phyloP scores from a whole-genome alignment of 441 rosid genomes.

The Populus hybrid region DNA sequence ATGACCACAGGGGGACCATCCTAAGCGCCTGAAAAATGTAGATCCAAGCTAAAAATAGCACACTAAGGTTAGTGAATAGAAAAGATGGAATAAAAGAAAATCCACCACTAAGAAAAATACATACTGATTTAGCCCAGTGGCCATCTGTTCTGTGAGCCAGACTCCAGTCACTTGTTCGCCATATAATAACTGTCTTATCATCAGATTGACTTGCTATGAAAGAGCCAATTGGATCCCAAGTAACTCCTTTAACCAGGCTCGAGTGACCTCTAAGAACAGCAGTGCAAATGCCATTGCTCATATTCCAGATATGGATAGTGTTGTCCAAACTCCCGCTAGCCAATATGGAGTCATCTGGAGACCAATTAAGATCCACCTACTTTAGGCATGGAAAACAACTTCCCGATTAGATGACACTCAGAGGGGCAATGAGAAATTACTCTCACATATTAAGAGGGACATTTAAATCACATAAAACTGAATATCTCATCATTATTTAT shows the following conservation, averaged over 20 bases:
- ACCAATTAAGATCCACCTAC: constrained; percentile 99
- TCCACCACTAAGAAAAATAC: constrained; percentile 18
- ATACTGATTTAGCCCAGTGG: constrained; percentile 97
- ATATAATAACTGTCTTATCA: constrained; percentile 95
- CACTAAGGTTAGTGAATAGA: constrained; percentile 23
- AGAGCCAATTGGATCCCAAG: constrained; percentile 99
- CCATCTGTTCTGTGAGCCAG: constrained; percentile 95
- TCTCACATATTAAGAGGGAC: neutral
- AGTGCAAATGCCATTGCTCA: constrained; percentile 87
- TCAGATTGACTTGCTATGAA: constrained; percentile 98
- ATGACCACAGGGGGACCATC: constrained; percentile 99
- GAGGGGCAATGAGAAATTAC: constrained; percentile 5
- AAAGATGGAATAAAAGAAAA: constrained; percentile 15
- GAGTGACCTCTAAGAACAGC: constrained; percentile 97
- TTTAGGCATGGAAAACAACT: constrained; percentile 49
- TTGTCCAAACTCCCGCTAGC: constrained; percentile 99
- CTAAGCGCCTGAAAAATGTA: constrained; percentile 97
- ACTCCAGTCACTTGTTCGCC: constrained; percentile 99
- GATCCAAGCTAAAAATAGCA: constrained; percentile 77
- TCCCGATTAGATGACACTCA: constrained; percentile 43
- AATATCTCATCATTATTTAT: too few species aligned
- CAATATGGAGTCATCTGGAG: constrained; percentile 91
- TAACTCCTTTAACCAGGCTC: constrained; percentile 95
- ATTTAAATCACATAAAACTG: too few species aligned
- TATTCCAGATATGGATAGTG: constrained; percentile 91